Base-by-base conservation (phyloP, 805 yeast genomes). In the Barnettozyma californica region DNA sequence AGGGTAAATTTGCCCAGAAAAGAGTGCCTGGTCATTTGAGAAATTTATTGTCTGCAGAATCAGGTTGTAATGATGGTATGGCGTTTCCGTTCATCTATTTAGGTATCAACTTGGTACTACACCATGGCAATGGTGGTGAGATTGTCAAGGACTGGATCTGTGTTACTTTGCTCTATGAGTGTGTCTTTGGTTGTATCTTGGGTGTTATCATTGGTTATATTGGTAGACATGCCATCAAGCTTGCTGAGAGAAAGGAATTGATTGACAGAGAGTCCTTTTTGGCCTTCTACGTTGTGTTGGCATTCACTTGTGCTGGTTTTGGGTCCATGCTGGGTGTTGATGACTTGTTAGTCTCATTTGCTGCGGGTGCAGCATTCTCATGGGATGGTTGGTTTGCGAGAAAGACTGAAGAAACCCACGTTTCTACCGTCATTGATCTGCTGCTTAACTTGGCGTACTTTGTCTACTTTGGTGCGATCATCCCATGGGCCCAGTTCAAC, bases 61-160 rank as follows among this genome's bases (percentile, higher is more conserved):
- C 92, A 0, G 95, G 91, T 4, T 86, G 96, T 63, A 90, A 90
- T 65, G 97, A 90, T 62, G 97, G 97, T 40, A 84, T 90, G 94
- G 97, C 97, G 0, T 90, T 87, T 61, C 97, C 97, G 0, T 90
- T 90, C 62, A 86, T 87, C 74, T 75, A 68, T 65, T 61, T 91
- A 38, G 81, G 94, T 2, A 68, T 88, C 52, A 77, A 84, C 61
- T 62, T 89, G 42, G 77, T 90, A 45, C 63, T 80, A n/a, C 80
- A 84, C 61, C 74, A 76, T 27, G 86, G 86, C 4, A 67, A 86
- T 46, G 78, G 82, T 2, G 76, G 80, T 3, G 81, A 78, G 53
- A 86, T 90, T 50, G 77, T 89, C 26, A 81, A 83, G 59, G 84
- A 90, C 54, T 90, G 96, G 92, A 73, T 90, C 49, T 70, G 82